These are phyloP conservation scores for Musa schizocarpa DNA, from an alignment of 176 grass and related monocot species.

Conservation along the genomic window DNA sequence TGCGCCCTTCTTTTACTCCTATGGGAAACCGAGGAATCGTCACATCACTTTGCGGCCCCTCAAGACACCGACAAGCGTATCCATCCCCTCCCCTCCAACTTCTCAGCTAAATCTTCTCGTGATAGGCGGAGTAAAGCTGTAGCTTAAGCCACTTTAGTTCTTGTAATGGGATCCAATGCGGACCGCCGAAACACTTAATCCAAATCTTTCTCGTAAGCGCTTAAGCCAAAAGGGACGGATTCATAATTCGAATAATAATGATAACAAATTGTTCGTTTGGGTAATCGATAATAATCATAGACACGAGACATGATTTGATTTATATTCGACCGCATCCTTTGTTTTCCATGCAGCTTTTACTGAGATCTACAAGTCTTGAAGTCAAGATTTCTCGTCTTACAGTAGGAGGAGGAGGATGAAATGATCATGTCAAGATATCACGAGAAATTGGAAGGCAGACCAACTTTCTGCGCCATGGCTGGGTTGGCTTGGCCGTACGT, in stretches of 20 bases:
- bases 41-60: constrained; percentile 8
- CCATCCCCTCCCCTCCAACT: neutral
- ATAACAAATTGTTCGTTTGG: too few relatives aligned
- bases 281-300: too few relatives aligned
- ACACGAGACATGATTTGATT: too few relatives aligned
- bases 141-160: too few relatives aligned
- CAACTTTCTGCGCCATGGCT: neutral
- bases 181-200: too few relatives aligned
- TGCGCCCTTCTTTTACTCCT: constrained; percentile 4
- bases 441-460: neutral
- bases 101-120: neutral
- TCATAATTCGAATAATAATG: too few relatives aligned
- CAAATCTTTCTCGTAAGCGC: too few relatives aligned
- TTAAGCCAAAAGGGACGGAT: too few relatives aligned
- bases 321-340: too few relatives aligned
- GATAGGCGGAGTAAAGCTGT: too few relatives aligned
- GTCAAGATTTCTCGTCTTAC: too few relatives aligned
- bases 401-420: neutral
- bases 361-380: neutral
- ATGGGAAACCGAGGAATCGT: constrained; percentile 20
- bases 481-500: constrained; percentile 44
- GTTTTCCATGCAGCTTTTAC: neutral
- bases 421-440: neutral
- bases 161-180: too few relatives aligned
- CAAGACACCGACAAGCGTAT: constrained; percentile 3